Evolutionary conservation across 225 moss, liverwort and hornwort genomes (phyloP).

Genomic region (Sphagnum contortum): DNA sequence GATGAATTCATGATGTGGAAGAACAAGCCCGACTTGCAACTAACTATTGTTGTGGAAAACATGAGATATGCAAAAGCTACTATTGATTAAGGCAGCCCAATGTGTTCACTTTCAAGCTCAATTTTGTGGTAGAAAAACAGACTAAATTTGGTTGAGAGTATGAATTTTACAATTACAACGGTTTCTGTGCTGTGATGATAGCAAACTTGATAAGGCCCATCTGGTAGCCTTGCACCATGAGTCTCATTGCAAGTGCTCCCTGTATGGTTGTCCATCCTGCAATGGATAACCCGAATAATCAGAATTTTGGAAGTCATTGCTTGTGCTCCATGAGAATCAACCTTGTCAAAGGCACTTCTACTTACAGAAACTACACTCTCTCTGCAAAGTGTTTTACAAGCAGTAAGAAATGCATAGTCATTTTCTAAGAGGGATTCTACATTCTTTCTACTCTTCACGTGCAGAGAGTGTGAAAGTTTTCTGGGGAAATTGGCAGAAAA

Average conservation of each 20-base stretch:
- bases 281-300: neutral
- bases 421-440: neutral
- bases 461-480: too few relatives aligned
- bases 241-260: conserved; percentile 84
- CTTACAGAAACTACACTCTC: neutral
- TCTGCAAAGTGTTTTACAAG: neutral
- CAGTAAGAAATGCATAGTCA: neutral
- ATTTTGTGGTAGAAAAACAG: too few relatives aligned
- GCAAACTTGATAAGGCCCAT: conserved; percentile 92
- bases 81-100: too few relatives aligned
- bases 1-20: too few relatives aligned
- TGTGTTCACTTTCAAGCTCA: too few relatives aligned
- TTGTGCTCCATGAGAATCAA: neutral
- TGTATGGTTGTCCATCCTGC: conserved; percentile 82
- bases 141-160: too few relatives aligned
- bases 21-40: too few relatives aligned
- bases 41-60: too few relatives aligned
- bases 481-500: too few relatives aligned
- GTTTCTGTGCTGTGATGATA: conserved; percentile 70
- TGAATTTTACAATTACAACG: conserved; percentile 5
- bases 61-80: too few relatives aligned
- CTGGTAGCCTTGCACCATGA: conserved; percentile 93
- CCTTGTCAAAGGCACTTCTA: too few relatives aligned
- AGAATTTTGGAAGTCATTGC: neutral
- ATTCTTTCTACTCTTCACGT: neutral